Evolutionary conservation across 177 flowering plant genomes (phyloP).

Genomic region (Vitis hybrid): DNA sequence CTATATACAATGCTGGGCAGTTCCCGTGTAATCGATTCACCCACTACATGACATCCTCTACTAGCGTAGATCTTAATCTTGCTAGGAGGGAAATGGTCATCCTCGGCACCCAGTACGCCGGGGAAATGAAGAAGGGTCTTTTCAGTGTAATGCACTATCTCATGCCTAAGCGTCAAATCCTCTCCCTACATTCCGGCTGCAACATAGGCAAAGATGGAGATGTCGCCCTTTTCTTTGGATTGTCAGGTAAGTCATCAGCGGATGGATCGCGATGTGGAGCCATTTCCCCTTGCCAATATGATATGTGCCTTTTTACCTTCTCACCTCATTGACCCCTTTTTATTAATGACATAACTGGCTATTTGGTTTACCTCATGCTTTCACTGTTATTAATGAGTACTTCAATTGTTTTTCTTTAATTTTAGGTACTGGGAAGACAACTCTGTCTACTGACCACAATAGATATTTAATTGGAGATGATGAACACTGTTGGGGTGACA

Average conservation of each 20-base stretch:
- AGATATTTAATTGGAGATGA: slow-evolving; percentile 91
- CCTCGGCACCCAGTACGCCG: slow-evolving; percentile 97
- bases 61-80: slow-evolving; percentile 93
- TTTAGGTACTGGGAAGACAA: slow-evolving; percentile 97
- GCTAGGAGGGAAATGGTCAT: slow-evolving; percentile 97
- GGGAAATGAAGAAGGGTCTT: slow-evolving; percentile 99
- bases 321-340: slow-evolving; percentile 6
- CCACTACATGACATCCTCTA: slow-evolving; percentile 98
- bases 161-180: slow-evolving; percentile 96
- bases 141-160: slow-evolving; percentile 97
- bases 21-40: slow-evolving; percentile 99
- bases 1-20: slow-evolving; percentile 97
- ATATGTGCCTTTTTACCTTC: slow-evolving; percentile 18
- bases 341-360: too few relatives aligned
- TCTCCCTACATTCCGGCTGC: slow-evolving; percentile 98
- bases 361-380: background rate
- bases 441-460: slow-evolving; percentile 93
- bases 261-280: slow-evolving; percentile 7
- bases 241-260: slow-evolving; percentile 71
- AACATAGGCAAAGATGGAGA: slow-evolving; percentile 97
- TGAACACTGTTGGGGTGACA: slow-evolving; percentile 98
- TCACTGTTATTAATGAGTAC: slow-evolving; percentile 10
- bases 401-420: slow-evolving; percentile 3
- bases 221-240: slow-evolving; percentile 98
- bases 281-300: slow-evolving; percentile 4